Evolutionary conservation across 139 green algal species (phyloP).

Genomic region (Chlamydomonas sp.): DNA sequence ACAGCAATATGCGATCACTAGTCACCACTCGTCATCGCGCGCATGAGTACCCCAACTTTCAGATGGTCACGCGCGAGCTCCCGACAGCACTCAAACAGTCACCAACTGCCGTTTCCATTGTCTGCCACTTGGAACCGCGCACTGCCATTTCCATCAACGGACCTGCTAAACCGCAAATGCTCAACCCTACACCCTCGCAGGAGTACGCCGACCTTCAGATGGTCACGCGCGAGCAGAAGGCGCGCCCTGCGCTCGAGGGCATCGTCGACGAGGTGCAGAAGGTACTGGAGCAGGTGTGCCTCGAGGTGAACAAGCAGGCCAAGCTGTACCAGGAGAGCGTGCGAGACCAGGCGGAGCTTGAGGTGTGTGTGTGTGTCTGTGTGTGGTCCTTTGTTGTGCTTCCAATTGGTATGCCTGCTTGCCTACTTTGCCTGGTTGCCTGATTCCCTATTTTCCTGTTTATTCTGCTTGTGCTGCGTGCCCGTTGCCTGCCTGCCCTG

Average conservation of each 20-base stretch:
- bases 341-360: conserved; percentile 43
- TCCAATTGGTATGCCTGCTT: neutral
- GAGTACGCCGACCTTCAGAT: too few species aligned
- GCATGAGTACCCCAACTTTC: too few species aligned
- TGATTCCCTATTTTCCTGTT: neutral
- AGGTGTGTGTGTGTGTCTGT: conserved; percentile 34
- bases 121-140: neutral
- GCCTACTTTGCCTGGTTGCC: neutral
- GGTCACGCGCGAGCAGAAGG: conserved; percentile 51
- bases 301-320: conserved; percentile 56
- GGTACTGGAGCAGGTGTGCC: conserved; percentile 59
- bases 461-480: too few species aligned
- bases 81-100: neutral
- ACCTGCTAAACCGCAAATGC: too few species aligned
- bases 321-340: conserved; percentile 63
- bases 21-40: too few species aligned
- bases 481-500: too few species aligned
- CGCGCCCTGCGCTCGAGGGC: conserved; percentile 53
- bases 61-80: conserved; percentile 51
- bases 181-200: too few species aligned
- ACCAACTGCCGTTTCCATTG: neutral
- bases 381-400: neutral
- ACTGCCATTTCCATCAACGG: too few species aligned
- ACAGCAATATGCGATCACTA: too few species aligned
- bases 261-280: conserved; percentile 64